These are phyloP conservation scores for Castanospermum australe DNA, from an alignment of 306 rosid genomes.

Conservation along the genomic window DNA sequence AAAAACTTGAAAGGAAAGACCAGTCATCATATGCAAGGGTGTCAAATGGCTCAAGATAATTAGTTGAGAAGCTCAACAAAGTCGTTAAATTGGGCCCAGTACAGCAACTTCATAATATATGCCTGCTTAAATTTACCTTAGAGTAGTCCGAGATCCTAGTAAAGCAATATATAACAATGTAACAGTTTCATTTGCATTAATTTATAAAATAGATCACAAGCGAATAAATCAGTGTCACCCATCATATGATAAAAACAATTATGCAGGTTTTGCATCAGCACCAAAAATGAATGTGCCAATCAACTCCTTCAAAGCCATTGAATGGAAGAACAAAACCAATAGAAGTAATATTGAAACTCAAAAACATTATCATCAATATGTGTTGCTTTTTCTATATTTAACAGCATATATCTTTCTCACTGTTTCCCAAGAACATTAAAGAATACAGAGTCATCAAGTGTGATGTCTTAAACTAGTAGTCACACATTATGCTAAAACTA, in stretches of 20 bases:
- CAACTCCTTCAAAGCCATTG: not conserved
- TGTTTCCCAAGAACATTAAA: not conserved
- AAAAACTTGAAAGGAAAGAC: not conserved
- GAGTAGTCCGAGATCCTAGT: not conserved
- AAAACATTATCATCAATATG: not conserved
- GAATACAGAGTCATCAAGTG: not conserved
- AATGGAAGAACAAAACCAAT: not conserved
- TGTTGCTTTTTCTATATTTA: not conserved
- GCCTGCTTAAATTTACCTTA: not conserved
- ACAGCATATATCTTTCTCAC: not conserved
- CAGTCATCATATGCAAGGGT: conserved; percentile 2
- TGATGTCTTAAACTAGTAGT: not conserved
- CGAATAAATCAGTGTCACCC: not conserved
- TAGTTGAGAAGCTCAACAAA: conserved; percentile 16
- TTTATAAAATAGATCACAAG: not conserved
- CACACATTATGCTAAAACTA: not conserved
- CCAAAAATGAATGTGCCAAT: not conserved
- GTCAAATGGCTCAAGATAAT: not conserved
- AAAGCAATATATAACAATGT: not conserved
- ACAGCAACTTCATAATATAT: not conserved
- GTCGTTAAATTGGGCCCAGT: not conserved
- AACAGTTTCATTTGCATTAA: not conserved
- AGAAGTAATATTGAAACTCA: not conserved
- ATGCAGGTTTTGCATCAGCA: not conserved
- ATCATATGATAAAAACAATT: not conserved